Percentiles rank a stretch among this genome's conserved stretches.
These are phyloP conservation scores for Blastomyces gilchristii DNA, from an alignment of 2,329 filamentous ascomycete species.

Conservation along the genomic window DNA sequence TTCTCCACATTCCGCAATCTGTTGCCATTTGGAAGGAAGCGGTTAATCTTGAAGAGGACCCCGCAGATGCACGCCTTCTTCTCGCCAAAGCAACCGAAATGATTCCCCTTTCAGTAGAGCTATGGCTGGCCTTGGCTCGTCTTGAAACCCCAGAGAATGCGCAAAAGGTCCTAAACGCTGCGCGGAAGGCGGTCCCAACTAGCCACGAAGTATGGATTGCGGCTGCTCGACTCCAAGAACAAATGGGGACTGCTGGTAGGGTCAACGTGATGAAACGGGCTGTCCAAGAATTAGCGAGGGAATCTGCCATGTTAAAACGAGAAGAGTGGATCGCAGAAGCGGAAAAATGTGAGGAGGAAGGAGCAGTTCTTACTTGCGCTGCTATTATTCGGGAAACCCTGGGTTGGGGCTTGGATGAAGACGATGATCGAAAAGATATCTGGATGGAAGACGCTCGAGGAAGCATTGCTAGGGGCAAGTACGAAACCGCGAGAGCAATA, in stretches of 20 bases:
- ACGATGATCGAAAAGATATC: constrained; percentile 89
- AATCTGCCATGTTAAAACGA: constrained; percentile 91
- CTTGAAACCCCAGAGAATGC: constrained; percentile 85
- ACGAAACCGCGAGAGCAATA: constrained; percentile 85
- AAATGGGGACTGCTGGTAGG: constrained; percentile 71
- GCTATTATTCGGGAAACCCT: constrained; percentile 88
- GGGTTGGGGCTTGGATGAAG: constrained; percentile 86
- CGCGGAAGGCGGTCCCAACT: constrained; percentile 83
- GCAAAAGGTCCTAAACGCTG: constrained; percentile 88
- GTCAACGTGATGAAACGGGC: constrained; percentile 93
- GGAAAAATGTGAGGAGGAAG: constrained; percentile 88
- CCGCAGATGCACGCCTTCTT: constrained; percentile 74
- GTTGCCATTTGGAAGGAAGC: constrained; percentile 97
- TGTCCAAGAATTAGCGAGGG: constrained; percentile 74
- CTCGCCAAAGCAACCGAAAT: constrained; percentile 93
- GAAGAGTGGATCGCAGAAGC: constrained; percentile 96
- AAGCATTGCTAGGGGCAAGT: constrained; percentile 70
- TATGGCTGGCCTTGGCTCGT: constrained; percentile 88
- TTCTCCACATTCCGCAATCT: constrained; percentile 88
- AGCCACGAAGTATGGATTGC: constrained; percentile 97
- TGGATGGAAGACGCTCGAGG: constrained; percentile 89
- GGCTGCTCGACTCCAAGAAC: constrained; percentile 75
- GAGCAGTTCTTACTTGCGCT: constrained; percentile 72
- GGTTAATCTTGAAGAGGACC: constrained; percentile 87
- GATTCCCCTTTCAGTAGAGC: constrained; percentile 82